Base-by-base conservation (phyloP, 176 grass and related monocot species). In the Aegilops bicornis region DNA sequence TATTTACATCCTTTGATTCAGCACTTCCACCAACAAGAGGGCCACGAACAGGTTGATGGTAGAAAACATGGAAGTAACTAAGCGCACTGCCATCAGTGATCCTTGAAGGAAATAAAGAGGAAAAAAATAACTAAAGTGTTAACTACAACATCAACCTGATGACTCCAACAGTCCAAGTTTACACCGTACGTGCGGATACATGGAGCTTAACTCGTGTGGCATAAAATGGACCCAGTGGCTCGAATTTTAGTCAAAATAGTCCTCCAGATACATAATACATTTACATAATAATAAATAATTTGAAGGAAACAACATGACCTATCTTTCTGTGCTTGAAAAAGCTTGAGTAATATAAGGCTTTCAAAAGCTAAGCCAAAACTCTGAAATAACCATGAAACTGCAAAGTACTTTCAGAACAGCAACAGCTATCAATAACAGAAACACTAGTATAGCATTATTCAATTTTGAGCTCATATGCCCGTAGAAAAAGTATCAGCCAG, bases 1-100 rank as follows among this genome's bases (percentile, higher is more conserved):
- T 96, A 80, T 94, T 92, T 37, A 94, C 91, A 87, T 94, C 94
- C 88, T 99, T 99, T 59, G 94, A 78, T 88, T 16, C 47, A 50
- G 85, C 91, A 85, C 39, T 95, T 79, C 91, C 93, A 86, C 92
- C 89, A 27, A 92, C 91, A 76, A 95, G 95, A 64, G 95, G 91
- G 50, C 93, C 91, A 67, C 89, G 86, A 74, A 93, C 81, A 79
- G 87, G 79, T 62, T 93, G 91, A 42, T 42, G 89, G 43, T 71
- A 95, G 54, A 95, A 88, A 64, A 89, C 79, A 98, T 15, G 45
- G 12, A 48, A 98, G 67, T 98, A 93, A 43, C 85, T 81, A 69
- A 91, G 77, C 5, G 40, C 82, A 66, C 84, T 78, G 39, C 93
- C 85, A 61, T 79, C 80, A 75, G 43, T 72, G 63, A 82, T 82